A percentile compares a stretch with the other conserved stretches of the same genome.
phyloP scores from a whole-genome alignment of 371 early-diverging fungal species.

The Nematocida homosporus region DNA sequence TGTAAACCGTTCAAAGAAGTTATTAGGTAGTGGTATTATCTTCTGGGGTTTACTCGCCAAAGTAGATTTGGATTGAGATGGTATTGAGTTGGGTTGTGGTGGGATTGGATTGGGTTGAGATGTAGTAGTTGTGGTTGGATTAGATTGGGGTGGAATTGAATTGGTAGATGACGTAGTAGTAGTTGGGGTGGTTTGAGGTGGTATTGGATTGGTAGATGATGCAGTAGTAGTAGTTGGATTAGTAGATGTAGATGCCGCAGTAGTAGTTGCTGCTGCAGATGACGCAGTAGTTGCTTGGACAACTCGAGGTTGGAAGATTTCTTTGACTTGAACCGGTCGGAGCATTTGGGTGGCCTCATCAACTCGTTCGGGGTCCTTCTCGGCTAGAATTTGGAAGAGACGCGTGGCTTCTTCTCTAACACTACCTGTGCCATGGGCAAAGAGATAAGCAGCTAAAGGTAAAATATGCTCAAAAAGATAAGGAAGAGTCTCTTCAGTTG shows the following conservation, averaged over 20 bases:
- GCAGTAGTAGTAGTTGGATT: not conserved
- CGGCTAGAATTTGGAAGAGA: conserved; percentile 46
- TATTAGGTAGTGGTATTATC: not conserved
- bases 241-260: not conserved
- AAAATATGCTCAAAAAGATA: conserved; percentile 7
- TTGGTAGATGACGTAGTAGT: not conserved
- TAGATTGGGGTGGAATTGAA: not conserved
- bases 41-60: not conserved
- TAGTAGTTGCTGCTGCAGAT: not conserved
- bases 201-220: not conserved
- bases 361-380: conserved; percentile 16
- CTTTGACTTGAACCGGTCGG: conserved; percentile 43
- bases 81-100: not conserved
- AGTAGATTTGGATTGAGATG: not conserved
- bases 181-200: not conserved
- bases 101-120: not conserved
- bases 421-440: conserved; percentile 31
- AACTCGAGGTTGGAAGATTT: conserved; percentile 20
- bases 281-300: not conserved
- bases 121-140: not conserved
- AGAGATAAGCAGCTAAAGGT: conserved; percentile 8
- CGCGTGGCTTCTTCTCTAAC: conserved; percentile 50
- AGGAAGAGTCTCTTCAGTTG: not conserved
- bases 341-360: conserved; percentile 12
- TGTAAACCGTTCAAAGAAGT: conserved; percentile 10